These are phyloP conservation scores for Marasmius sp. DNA, from an alignment of 1,284 basidiomycete species.

Conservation along the genomic window DNA sequence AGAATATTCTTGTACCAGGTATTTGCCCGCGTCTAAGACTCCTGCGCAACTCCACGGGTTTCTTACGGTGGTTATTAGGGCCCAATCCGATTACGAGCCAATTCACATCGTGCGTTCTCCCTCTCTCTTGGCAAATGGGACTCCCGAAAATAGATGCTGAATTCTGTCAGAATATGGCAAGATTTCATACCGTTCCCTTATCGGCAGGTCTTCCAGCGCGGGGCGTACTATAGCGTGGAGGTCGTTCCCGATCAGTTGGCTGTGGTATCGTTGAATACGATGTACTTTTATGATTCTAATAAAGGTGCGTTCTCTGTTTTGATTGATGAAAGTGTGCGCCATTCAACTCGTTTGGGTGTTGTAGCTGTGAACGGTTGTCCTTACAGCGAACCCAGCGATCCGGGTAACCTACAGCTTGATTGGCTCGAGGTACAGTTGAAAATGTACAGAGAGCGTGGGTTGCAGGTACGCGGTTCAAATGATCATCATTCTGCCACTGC, in stretches of 20 bases:
- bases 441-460: conserved; percentile 67
- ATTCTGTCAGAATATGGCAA: conserved; percentile 70
- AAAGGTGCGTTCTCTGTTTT: conserved; percentile 55
- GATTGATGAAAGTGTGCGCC: neutral
- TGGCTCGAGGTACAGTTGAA: conserved; percentile 89
- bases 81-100: conserved; percentile 81
- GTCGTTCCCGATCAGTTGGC: conserved; percentile 78
- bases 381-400: conserved; percentile 60
- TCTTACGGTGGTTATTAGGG: conserved; percentile 46
- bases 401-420: conserved; percentile 83
- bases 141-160: neutral
- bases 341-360: conserved; percentile 4
- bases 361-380: conserved; percentile 71
- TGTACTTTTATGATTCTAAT: conserved; percentile 93
- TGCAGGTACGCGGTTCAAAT: conserved; percentile 58
- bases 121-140: neutral
- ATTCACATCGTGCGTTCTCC: conserved; percentile 60
- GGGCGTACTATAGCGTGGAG: conserved; percentile 85
- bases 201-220: conserved; percentile 79
- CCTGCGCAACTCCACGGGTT: neutral
- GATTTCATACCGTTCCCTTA: conserved; percentile 82
- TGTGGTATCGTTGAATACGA: conserved; percentile 86
- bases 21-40: conserved; percentile 13
- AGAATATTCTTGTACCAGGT: conserved; percentile 70
- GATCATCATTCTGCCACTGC: neutral